Conservation (phyloP, 2,329 filamentous ascomycete species). For the Fusarium pilosicola region DNA sequence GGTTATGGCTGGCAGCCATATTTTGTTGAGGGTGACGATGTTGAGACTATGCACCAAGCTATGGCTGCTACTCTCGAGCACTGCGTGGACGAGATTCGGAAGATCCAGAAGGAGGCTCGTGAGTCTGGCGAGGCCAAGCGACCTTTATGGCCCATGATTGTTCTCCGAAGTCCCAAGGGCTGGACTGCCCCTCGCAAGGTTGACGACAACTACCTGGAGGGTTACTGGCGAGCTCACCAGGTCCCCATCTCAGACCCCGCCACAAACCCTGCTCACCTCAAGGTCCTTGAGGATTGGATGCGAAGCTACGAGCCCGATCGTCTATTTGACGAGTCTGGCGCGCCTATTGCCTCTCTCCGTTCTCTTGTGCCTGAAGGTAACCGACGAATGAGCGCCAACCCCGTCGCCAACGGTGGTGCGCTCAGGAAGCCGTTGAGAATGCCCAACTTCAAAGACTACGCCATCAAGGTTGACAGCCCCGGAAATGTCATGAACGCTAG, state of each 20-base stretch:
- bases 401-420: conserved; percentile 76
- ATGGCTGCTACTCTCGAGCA: conserved; percentile 82
- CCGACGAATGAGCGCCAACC: conserved; percentile 80
- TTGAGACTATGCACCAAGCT: conserved; percentile 81
- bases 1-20: conserved; percentile 85
- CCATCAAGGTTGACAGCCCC: conserved; percentile 68
- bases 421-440: conserved; percentile 74
- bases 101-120: conserved; percentile 76
- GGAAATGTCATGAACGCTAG: conserved; percentile 67
- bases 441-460: conserved; percentile 76
- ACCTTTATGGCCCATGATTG: conserved; percentile 81
- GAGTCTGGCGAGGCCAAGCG: conserved; percentile 75
- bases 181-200: conserved; percentile 81
- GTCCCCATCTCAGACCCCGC: conserved; percentile 78
- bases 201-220: conserved; percentile 75
- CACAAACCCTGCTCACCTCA: conserved; percentile 72
- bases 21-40: conserved; percentile 80
- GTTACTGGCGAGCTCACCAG: conserved; percentile 84
- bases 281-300: conserved; percentile 81
- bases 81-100: conserved; percentile 74
- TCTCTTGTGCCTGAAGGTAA: conserved; percentile 72
- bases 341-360: conserved; percentile 69
- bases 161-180: conserved; percentile 81
- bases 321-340: conserved; percentile 72
- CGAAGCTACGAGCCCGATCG: conserved; percentile 78